Evolutionary conservation across 2,329 filamentous ascomycete species (phyloP).

Genomic region (Zopfia rhizophila): DNA sequence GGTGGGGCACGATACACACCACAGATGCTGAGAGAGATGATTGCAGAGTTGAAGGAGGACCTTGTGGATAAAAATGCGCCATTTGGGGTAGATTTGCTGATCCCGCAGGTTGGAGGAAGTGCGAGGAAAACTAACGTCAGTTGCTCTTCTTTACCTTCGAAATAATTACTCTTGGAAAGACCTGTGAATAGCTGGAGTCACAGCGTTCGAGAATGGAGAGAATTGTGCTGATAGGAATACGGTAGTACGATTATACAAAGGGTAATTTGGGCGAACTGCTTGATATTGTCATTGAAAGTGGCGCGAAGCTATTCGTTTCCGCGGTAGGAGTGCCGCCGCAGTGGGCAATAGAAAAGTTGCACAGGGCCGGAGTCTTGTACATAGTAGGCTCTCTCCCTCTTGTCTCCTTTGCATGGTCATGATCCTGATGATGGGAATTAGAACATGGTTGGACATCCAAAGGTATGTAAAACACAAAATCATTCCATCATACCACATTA

Average conservation of each 20-base stretch:
- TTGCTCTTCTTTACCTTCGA: too few species aligned
- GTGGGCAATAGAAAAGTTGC: conserved; percentile 44
- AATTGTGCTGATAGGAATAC: conserved; percentile 4
- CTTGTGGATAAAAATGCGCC: conserved; percentile 33
- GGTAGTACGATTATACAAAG: conserved; percentile 45
- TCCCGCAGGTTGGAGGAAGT: conserved; percentile 46
- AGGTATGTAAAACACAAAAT: conserved; percentile 19
- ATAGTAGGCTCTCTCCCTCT: conserved; percentile 8
- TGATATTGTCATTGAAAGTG: conserved; percentile 46
- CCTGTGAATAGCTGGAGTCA: too few species aligned
- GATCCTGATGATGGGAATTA: neutral
- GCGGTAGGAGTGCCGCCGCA: conserved; percentile 46
- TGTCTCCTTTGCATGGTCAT: neutral
- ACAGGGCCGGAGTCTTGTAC: conserved; percentile 39
- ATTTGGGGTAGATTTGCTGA: conserved; percentile 49
- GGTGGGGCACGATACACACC: conserved; percentile 38
- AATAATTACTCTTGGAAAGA: too few species aligned
- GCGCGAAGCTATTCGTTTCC: conserved; percentile 48
- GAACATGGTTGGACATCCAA: conserved; percentile 40
- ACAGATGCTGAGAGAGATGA: conserved; percentile 38
- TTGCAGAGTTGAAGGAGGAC: conserved; percentile 36
- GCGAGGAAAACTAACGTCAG: conserved; percentile 47
- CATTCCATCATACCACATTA: neutral
- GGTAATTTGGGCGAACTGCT: conserved; percentile 42
- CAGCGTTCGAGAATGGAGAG: neutral